These are phyloP conservation scores for Boletus sp. DNA, from an alignment of 768 basidiomycete genomes.

Conservation along the genomic window DNA sequence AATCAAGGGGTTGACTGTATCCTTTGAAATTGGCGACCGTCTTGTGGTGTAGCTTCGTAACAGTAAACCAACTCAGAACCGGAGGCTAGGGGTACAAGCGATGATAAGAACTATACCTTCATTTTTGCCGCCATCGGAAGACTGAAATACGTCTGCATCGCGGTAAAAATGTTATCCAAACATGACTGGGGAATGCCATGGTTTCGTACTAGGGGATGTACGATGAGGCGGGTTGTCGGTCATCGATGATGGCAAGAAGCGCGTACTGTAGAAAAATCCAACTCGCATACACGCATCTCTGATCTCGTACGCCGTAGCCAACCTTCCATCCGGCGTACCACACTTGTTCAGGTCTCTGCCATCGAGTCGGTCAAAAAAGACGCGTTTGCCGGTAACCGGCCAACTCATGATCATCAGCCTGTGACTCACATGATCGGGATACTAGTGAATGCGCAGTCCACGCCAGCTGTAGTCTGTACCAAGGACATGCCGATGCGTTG, in stretches of 20 bases:
- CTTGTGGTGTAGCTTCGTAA: slow-evolving; percentile 60
- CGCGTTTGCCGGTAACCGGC: too few relatives aligned
- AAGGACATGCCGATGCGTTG: too few relatives aligned
- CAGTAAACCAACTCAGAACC: neutral
- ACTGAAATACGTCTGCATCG: slow-evolving; percentile 63
- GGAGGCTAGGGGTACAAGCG: neutral
- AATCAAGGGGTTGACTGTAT: slow-evolving; percentile 66
- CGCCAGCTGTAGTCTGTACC: too few relatives aligned
- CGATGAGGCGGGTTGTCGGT: neutral
- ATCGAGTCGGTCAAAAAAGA: neutral
- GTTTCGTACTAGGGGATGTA: slow-evolving; percentile 59
- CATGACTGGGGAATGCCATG: slow-evolving; percentile 64
- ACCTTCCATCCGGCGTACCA: slow-evolving; percentile 32
- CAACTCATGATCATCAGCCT: neutral
- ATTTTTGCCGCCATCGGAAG: slow-evolving; percentile 63
- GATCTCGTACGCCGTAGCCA: slow-evolving; percentile 53
- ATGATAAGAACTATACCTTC: slow-evolving; percentile 42
- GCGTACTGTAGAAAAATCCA: slow-evolving; percentile 80
- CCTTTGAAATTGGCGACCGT: slow-evolving; percentile 74
- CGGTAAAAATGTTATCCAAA: slow-evolving; percentile 45
- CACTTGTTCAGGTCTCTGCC: slow-evolving; percentile 22
- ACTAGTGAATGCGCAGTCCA: slow-evolving; percentile 21
- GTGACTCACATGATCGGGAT: slow-evolving; percentile 31
- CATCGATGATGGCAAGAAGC: neutral
- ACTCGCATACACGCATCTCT: slow-evolving; percentile 77